phyloP scores from a whole-genome alignment of 768 basidiomycete species.

The Lactarius hatsudake region DNA sequence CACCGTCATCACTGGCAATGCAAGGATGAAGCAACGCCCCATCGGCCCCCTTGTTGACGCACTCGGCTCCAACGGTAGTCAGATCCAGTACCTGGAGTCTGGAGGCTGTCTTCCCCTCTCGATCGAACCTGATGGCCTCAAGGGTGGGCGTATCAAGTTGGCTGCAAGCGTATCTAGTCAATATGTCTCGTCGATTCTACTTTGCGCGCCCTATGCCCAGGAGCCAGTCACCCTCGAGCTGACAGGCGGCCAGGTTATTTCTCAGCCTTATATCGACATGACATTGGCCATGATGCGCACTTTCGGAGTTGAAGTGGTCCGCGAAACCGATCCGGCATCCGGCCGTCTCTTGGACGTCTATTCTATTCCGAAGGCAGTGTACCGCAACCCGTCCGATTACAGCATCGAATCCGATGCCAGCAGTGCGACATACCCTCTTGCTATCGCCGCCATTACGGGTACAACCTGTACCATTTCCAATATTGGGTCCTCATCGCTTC shows the following conservation, averaged over 20 bases:
- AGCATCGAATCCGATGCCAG: conserved; percentile 94
- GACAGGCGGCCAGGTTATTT: conserved; percentile 92
- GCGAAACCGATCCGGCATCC: conserved; percentile 56
- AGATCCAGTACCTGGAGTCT: conserved; percentile 74
- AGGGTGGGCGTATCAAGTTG: conserved; percentile 78
- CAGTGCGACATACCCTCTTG: conserved; percentile 94
- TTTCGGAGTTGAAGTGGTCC: conserved; percentile 77
- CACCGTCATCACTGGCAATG: conserved; percentile 94
- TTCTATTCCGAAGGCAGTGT: conserved; percentile 76
- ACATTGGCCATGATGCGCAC: conserved; percentile 96
- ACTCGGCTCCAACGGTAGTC: conserved; percentile 73
- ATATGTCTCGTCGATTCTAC: conserved; percentile 95
- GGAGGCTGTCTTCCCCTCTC: conserved; percentile 86
- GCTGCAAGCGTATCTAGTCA: conserved; percentile 95
- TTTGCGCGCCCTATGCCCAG: conserved; percentile 91
- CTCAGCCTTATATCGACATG: conserved; percentile 99
- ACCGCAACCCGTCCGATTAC: conserved; percentile 76
- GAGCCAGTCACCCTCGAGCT: conserved; percentile 86
- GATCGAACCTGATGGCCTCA: conserved; percentile 79
- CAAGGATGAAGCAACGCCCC: conserved; percentile 98
- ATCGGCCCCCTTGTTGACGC: conserved; percentile 94
- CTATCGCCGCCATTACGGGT: conserved; percentile 97
- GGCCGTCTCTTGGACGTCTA: conserved; percentile 77
- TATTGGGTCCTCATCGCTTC: conserved; percentile 86
- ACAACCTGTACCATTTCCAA: conserved; percentile 90